Evolutionary conservation across 495 filamentous ascomycete species (phyloP).

Genomic region (Aspergillus affinis): DNA sequence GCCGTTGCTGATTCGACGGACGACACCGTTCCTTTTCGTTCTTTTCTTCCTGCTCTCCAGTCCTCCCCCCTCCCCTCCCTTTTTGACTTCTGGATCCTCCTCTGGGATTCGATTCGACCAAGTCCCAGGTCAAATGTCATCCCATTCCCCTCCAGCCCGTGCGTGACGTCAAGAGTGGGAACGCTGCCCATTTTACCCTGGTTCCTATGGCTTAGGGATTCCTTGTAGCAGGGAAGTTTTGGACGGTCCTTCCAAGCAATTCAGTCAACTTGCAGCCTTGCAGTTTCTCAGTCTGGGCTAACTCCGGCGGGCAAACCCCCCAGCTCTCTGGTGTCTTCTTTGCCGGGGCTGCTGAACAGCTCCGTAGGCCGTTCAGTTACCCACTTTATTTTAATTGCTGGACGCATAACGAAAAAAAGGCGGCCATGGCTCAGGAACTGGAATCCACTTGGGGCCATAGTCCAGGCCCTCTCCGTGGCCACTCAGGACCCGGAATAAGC

Average conservation of each 20-base stretch:
- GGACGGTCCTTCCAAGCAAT: background rate
- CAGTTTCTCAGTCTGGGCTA: background rate
- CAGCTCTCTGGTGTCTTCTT: background rate
- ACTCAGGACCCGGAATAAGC: conserved; percentile 1
- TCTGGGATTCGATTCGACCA: background rate
- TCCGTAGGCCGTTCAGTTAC: background rate
- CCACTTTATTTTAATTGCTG: background rate
- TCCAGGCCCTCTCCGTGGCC: conserved; percentile 1
- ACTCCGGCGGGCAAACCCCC: background rate
- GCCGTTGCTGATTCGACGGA: background rate
- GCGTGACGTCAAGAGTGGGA: conserved; percentile 8
- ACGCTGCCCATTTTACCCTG: background rate
- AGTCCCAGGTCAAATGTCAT: background rate
- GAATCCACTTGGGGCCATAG: conserved; percentile 10
- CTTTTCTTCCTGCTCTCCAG: too few species aligned
- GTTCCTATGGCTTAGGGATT: background rate
- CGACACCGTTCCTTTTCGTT: background rate
- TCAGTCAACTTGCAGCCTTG: background rate
- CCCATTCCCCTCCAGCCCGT: background rate
- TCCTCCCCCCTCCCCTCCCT: background rate
- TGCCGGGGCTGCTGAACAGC: background rate
- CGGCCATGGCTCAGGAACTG: conserved; percentile 14
- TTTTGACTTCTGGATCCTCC: background rate
- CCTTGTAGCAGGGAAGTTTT: background rate
- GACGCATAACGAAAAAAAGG: background rate